Evolutionary conservation across 148 eudicot species (phyloP).

Genomic region (Vaccinium darrowii): DNA sequence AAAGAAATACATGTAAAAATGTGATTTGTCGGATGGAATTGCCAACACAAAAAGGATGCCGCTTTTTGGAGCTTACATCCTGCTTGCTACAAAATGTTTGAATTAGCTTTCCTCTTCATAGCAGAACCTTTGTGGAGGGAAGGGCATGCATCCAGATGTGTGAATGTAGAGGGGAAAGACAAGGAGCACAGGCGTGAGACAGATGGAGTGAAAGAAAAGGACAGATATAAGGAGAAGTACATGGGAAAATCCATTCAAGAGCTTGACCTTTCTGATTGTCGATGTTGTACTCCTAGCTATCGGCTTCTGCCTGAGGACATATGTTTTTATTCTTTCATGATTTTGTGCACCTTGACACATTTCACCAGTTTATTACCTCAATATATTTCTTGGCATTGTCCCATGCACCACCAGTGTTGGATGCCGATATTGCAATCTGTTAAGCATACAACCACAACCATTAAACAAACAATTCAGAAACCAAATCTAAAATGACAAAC

Average conservation of each 20-base stretch:
- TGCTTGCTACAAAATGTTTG: constrained; percentile 10
- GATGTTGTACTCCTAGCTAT: constrained; percentile 91
- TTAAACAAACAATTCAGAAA: background rate
- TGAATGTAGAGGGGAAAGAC: constrained; percentile 69
- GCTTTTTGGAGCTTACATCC: too few relatives aligned
- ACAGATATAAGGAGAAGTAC: constrained; percentile 54
- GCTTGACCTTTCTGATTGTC: constrained; percentile 86
- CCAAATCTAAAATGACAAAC: background rate
- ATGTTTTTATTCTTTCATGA: constrained; percentile 14
- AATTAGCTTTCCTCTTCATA: constrained; percentile 12
- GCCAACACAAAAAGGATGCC: too few relatives aligned
- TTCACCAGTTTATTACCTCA: constrained; percentile 45
- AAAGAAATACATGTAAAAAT: too few relatives aligned
- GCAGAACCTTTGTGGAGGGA: constrained; percentile 74
- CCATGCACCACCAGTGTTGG: constrained; percentile 94
- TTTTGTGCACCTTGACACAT: background rate
- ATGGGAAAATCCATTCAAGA: constrained; percentile 88
- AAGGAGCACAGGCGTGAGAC: constrained; percentile 63
- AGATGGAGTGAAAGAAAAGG: constrained; percentile 71
- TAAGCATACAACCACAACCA: background rate
- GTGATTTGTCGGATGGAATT: too few relatives aligned
- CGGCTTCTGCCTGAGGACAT: constrained; percentile 94
- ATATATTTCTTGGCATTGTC: constrained; percentile 95
- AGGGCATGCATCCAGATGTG: constrained; percentile 48
- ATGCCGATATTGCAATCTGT: constrained; percentile 87